Evolutionary conservation across 176 grass and related monocot species (phyloP), one percentile per base, ranked within the genome.

Genomic region (Alopecurus myosuroides): DNA sequence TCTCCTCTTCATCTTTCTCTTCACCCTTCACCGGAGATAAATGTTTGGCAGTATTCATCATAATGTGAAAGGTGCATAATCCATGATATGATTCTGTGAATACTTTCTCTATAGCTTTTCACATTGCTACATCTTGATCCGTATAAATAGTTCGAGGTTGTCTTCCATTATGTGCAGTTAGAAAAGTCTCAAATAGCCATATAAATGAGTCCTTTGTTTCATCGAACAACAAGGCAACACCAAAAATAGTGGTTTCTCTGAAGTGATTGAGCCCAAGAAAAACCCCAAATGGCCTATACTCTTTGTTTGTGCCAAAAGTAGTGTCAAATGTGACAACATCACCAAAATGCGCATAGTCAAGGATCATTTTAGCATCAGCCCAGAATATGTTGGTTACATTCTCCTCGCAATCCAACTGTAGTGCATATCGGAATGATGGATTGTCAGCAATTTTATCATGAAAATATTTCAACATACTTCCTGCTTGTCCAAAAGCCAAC

Each of bases 161-260:
- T 39, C 37, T 39, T 39, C 5, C 37, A 39, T 75, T 82, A 81
- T 87, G 78, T 74, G 78, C 39, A 61, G 44, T 50, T 44, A 87
- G 23, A 72, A 86, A 86, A 30, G 64, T 86, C 79, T 86, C 76
- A 46, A 86, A 86, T 19, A 86, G 46, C 84, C 84, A 86, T 72
- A 1, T 19, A 18, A 65, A 65, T 4, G 62, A 65, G 3, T 33
- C 62, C 3, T 6, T 1, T 34, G 62, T 65, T 33, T 65, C 62
- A 39, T 39, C 37, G 5, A 39, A 39, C 37, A 39, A 39, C 4
- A 39, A 6, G 37, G 37, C 37, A 39, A 7, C 37, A 39, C 37
- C 37, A 39, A 39, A 39, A 7, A 39, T 39, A 7, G 37, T 39
- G 4, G 60, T 64, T 12, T 51, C 49, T 18, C 37, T 39, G 5